Evolutionary conservation across 176 grass and related monocot species (phyloP).

Genomic region (Coix lacrymajobi): DNA sequence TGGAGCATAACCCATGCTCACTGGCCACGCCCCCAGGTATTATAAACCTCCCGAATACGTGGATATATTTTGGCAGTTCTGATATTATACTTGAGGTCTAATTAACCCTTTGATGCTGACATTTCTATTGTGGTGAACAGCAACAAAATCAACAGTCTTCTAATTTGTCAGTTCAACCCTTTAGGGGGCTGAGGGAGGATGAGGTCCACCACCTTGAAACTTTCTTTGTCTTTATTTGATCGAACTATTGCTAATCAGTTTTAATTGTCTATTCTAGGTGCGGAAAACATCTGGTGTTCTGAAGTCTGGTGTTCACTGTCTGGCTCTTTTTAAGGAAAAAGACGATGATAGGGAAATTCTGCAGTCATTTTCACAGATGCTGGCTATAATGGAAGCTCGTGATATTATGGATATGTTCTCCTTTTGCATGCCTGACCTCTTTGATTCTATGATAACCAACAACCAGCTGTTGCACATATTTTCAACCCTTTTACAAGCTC

Average conservation of each 20-base stretch:
- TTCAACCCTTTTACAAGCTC: conserved; percentile 84
- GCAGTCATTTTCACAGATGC: conserved; percentile 86
- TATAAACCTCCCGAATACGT: conserved; percentile 4
- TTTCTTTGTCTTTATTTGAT: conserved; percentile 29
- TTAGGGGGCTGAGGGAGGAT: conserved; percentile 85
- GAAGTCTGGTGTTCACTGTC: conserved; percentile 90
- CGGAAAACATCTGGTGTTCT: conserved; percentile 89
- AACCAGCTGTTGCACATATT: conserved; percentile 93
- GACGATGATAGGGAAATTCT: conserved; percentile 96
- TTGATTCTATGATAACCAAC: conserved; percentile 90
- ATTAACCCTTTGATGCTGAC: conserved; percentile 21
- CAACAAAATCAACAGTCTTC: conserved; percentile 91
- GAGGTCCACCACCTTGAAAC: conserved; percentile 52
- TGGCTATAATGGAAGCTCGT: conserved; percentile 94
- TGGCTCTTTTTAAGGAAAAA: conserved; percentile 92
- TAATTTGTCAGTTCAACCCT: conserved; percentile 69
- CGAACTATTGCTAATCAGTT: conserved; percentile 8
- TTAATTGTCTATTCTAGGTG: conserved; percentile 53
- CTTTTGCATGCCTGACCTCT: conserved; percentile 95
- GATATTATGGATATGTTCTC: conserved; percentile 99
- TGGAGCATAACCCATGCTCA: conserved; percentile 99
- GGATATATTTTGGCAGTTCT: not conserved
- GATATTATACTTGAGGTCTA: conserved; percentile 7
- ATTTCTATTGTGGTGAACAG: conserved; percentile 45
- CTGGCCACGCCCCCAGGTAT: conserved; percentile 82